Percentiles rank a stretch among this genome's conserved stretches.
These are phyloP conservation scores for Olyra latifolia DNA, from an alignment of 176 grass and related monocot genomes.

Conservation along the genomic window DNA sequence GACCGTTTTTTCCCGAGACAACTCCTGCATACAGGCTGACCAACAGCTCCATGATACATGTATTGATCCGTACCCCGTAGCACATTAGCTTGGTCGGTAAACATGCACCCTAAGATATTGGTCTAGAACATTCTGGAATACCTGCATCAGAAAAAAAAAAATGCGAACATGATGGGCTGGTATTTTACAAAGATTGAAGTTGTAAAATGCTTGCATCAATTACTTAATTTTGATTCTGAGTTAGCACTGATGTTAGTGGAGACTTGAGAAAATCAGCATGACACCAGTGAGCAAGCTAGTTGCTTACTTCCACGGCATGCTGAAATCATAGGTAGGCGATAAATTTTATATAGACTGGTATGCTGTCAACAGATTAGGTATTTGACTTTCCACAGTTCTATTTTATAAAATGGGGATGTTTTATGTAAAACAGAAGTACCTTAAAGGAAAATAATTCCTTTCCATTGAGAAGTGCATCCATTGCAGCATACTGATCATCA, in stretches of 20 bases:
- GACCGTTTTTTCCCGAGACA: not conserved
- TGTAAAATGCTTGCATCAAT: not conserved
- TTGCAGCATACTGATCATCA: slow-evolving; percentile 77
- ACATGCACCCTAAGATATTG: slow-evolving; percentile 65
- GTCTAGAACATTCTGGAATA: slow-evolving; percentile 72
- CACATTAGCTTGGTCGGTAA: slow-evolving; percentile 37
- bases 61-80: not conserved
- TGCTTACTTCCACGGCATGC: not conserved
- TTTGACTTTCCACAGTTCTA: slow-evolving; percentile 6
- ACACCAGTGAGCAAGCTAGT: not conserved
- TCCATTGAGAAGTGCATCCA: slow-evolving; percentile 78
- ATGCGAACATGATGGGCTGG: not conserved
- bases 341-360: not conserved
- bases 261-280: not conserved
- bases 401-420: slow-evolving; percentile 4
- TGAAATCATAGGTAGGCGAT: not conserved
- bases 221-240: not conserved
- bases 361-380: not conserved
- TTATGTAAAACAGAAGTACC: slow-evolving; percentile 42
- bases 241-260: not conserved
- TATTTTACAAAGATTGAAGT: not conserved
- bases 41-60: not conserved
- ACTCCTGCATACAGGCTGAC: not conserved
- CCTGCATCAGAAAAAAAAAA: slow-evolving; percentile 42
- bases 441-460: slow-evolving; percentile 89